Evolutionary conservation across 345 rosid species (phyloP).

Genomic region (Lagerstroemia speciosa): DNA sequence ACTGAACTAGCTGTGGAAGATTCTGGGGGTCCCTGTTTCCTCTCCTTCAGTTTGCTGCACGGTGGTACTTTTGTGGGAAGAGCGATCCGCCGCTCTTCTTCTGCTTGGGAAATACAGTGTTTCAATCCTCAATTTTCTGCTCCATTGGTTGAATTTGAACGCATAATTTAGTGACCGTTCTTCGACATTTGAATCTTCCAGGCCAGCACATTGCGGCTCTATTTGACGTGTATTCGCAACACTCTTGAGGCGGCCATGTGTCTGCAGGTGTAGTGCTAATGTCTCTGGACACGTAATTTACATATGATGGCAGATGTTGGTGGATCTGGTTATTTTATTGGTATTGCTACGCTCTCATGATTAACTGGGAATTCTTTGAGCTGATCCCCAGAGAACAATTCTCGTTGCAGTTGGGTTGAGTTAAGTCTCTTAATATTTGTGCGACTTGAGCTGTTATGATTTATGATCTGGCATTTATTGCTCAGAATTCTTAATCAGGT

Average conservation of each 20-base stretch:
- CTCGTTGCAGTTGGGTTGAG: not conserved
- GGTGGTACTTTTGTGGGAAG: slow-evolving; percentile 1
- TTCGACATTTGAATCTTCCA: slow-evolving; percentile 11
- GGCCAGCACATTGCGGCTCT: slow-evolving; percentile 70
- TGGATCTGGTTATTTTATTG: not conserved
- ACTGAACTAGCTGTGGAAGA: not conserved
- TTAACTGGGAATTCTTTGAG: not conserved
- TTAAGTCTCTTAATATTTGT: not conserved
- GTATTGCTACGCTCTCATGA: not conserved
- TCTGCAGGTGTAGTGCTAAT: slow-evolving; percentile 45
- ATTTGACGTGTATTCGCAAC: slow-evolving; percentile 76
- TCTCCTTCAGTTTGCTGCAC: not conserved
- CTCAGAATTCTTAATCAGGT: not conserved
- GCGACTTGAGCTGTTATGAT: not conserved
- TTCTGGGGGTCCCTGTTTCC: not conserved
- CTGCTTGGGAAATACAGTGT: too few species aligned
- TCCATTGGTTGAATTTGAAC: not conserved
- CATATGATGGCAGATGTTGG: not conserved
- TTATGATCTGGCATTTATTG: not conserved
- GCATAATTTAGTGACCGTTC: not conserved
- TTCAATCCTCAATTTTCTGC: too few species aligned
- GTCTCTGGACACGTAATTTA: not conserved
- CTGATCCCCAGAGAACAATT: not conserved
- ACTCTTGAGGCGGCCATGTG: slow-evolving; percentile 96
- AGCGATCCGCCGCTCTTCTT: not conserved